Conservation (phyloP, 2,329 filamentous ascomycete species). For the Periconia macrospinosa region DNA sequence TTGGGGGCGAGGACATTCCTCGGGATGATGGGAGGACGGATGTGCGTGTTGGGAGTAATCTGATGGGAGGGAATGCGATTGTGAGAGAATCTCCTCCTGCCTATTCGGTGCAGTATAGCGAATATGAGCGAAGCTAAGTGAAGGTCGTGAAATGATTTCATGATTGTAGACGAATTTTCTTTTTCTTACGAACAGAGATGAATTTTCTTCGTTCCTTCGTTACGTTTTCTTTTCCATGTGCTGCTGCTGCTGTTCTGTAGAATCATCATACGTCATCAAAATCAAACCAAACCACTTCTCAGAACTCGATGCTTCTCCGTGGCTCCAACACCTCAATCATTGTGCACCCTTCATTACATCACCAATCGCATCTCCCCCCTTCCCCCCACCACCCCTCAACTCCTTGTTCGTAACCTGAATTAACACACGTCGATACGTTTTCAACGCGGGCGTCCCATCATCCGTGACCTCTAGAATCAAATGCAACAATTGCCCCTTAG, state of each 20-base stretch:
- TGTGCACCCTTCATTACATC: slow-evolving; percentile 1
- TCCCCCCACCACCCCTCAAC: slow-evolving; percentile 24
- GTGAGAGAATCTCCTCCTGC: too few species aligned
- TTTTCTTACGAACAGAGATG: too few species aligned
- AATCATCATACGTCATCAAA: too few species aligned
- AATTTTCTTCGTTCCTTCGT: too few species aligned
- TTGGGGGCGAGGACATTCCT: slow-evolving; percentile 16
- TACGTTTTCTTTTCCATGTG: too few species aligned
- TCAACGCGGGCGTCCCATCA: slow-evolving; percentile 48
- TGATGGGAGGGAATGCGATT: not conserved
- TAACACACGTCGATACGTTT: slow-evolving; percentile 51
- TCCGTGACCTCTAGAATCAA: slow-evolving; percentile 55
- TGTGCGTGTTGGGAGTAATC: not conserved
- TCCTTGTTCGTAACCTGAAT: slow-evolving; percentile 40
- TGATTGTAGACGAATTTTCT: too few species aligned
- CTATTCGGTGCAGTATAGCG: too few species aligned
- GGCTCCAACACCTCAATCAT: not conserved
- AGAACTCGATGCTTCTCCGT: too few species aligned
- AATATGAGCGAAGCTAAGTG: too few species aligned
- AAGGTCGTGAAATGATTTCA: too few species aligned
- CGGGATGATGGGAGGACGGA: not conserved
- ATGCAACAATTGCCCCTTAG: slow-evolving; percentile 51
- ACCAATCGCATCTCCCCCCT: slow-evolving; percentile 1
- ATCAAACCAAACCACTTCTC: too few species aligned
- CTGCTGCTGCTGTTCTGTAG: too few species aligned